Evolutionary conservation across 2,329 filamentous ascomycete genomes (phyloP), one percentile per base, ranked within the genome.

Genomic region (Penicillium sp.): DNA sequence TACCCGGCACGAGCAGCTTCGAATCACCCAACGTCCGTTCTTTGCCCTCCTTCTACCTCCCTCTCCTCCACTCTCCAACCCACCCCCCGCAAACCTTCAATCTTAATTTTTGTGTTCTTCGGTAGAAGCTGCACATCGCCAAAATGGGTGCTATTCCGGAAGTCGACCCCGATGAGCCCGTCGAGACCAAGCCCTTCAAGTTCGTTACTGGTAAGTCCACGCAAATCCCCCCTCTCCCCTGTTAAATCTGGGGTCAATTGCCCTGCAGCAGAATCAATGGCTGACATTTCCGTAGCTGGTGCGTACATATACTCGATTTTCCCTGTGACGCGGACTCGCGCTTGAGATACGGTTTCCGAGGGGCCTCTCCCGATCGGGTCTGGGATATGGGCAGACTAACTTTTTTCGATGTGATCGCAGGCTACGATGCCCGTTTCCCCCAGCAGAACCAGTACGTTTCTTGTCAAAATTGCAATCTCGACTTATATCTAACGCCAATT

Each of bases 181-280:
- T 87, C 77, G 91, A 96, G 81, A 97, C 93, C 83, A 99, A 97
- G 89, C 96, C 96, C 82, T 99, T 99, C 90, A 99, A 99, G 91
- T 98, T 98, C 84, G 95, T 98, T 78, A 98, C 94, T 84, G 94
- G 93, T 97, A 87, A 81, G 92, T 72, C 69, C 62, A 59, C 65
- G 25, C 60, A 60, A 60, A 60, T 57, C 55, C 59, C 52, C 58
- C 61, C 52, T 33, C 60, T 54, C 65, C 62, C 66, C 68, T 66
- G 62, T 61, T 58, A 58, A 55, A 61, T 63, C 61, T 62, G 56
- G 60, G 59, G 52, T 59, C 64, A 65, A 71, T 71, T 63, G 72
- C 69, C 67, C 63, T 60, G 70, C 67, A 65, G 68, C 19, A 58
- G 48, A 63, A 64, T 69, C 70, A 72, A 75, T 73, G 73, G 76